Evolutionary conservation across 495 filamentous ascomycete genomes (phyloP).

Genomic region (Cetradonia linearis): DNA sequence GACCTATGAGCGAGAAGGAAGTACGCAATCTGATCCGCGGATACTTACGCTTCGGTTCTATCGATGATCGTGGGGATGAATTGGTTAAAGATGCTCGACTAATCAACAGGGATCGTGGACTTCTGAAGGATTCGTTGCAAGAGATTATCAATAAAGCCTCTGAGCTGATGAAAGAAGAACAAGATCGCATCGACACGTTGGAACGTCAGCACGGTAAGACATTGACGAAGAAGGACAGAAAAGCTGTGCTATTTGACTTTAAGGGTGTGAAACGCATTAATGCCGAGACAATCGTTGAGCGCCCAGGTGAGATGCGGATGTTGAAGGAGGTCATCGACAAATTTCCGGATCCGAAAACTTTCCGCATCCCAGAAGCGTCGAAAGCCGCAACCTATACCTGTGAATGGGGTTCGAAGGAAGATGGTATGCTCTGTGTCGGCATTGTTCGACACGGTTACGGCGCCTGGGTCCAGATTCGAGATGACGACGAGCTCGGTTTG

Average conservation of each 20-base stretch:
- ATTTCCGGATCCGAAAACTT: constrained; percentile 56
- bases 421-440: constrained; percentile 93
- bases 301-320: constrained; percentile 77
- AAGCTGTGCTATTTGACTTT: constrained; percentile 89
- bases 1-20: constrained; percentile 81
- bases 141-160: constrained; percentile 65
- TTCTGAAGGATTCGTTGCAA: constrained; percentile 57
- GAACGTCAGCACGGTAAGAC: constrained; percentile 61
- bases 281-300: constrained; percentile 84
- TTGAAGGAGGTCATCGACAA: constrained; percentile 59
- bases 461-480: constrained; percentile 84
- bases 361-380: constrained; percentile 81
- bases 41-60: constrained; percentile 76
- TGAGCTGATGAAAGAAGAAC: constrained; percentile 58
- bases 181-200: constrained; percentile 45
- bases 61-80: constrained; percentile 77
- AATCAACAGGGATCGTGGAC: constrained; percentile 63
- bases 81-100: constrained; percentile 77
- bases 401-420: constrained; percentile 82
- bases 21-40: constrained; percentile 79
- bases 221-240: constrained; percentile 89
- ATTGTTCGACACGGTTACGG: constrained; percentile 90
- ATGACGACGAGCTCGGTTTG: constrained; percentile 79
- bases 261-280: constrained; percentile 87
- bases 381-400: constrained; percentile 82